Conservation (phyloP, 129 eudicot genomes). For the Daucus carota region DH1_v3.0 NC_030383.2:59728501-59729000, state of each 20-base stretch:
- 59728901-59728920: not conserved
- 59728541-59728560: not conserved
- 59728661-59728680: slow-evolving; percentile 75
- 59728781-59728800: not conserved
- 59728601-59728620: slow-evolving; percentile 61
- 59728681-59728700: slow-evolving; percentile 72
- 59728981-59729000: slow-evolving; percentile 34
- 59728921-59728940: not conserved
- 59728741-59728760: not conserved
- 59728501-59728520: too few species aligned
- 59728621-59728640: slow-evolving; percentile 96
- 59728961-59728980: not conserved
- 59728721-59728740: not conserved
- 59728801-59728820: not conserved
- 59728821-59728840: not conserved
- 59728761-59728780: not conserved
- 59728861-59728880: not conserved
- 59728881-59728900: not conserved
- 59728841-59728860: not conserved
- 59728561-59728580: too few species aligned
- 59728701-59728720: slow-evolving; percentile 23
- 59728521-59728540: not conserved
- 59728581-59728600: not conserved
- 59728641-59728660: slow-evolving; percentile 76
- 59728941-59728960: not conserved